Evolutionary conservation across 352 stramenopile species (phyloP).

Genomic region (Phytopythium cucurbitacearum): DNA sequence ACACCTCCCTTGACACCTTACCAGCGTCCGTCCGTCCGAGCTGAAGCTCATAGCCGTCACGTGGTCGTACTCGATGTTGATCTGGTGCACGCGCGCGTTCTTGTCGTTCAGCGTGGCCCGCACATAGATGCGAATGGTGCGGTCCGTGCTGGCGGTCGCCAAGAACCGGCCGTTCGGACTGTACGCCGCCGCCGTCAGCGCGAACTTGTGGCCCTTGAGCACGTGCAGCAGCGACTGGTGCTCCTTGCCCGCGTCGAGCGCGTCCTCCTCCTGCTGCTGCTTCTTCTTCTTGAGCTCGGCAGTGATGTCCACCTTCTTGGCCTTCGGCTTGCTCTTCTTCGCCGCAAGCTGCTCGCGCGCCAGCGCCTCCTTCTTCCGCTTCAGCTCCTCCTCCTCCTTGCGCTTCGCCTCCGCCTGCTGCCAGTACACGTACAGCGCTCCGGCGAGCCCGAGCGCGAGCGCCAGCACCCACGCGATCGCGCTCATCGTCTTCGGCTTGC

Average conservation of each 20-base stretch:
- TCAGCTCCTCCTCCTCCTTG: slow-evolving; percentile 24
- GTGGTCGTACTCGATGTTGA: slow-evolving; percentile 80
- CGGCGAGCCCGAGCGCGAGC: slow-evolving; percentile 47
- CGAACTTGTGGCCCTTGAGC: slow-evolving; percentile 72
- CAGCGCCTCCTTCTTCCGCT: slow-evolving; percentile 51
- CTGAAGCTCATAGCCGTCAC: slow-evolving; percentile 72
- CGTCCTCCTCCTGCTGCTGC: slow-evolving; percentile 9
- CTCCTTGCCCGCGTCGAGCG: slow-evolving; percentile 17
- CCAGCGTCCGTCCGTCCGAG: slow-evolving; percentile 65
- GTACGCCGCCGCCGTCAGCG: slow-evolving; percentile 57
- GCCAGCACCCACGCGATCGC: slow-evolving; percentile 47
- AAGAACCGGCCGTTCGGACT: slow-evolving; percentile 79
- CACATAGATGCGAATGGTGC: slow-evolving; percentile 66
- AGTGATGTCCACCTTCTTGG: slow-evolving; percentile 66
- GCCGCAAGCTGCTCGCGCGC: slow-evolving; percentile 43
- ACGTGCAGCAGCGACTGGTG: slow-evolving; percentile 38
- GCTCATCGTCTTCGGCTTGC: background rate
- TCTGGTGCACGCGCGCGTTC: slow-evolving; percentile 51
- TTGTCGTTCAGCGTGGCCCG: slow-evolving; percentile 61
- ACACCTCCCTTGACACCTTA: slow-evolving; percentile 7
- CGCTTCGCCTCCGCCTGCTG: slow-evolving; percentile 45
- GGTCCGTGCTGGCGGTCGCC: slow-evolving; percentile 68
- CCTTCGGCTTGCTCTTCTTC: slow-evolving; percentile 64
- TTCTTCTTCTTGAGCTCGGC: slow-evolving; percentile 71
- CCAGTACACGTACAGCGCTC: slow-evolving; percentile 57